These are phyloP conservation scores for Ammopiptanthus mongolicus DNA, from an alignment of 306 rosid genomes.

Conservation along the genomic window DNA sequence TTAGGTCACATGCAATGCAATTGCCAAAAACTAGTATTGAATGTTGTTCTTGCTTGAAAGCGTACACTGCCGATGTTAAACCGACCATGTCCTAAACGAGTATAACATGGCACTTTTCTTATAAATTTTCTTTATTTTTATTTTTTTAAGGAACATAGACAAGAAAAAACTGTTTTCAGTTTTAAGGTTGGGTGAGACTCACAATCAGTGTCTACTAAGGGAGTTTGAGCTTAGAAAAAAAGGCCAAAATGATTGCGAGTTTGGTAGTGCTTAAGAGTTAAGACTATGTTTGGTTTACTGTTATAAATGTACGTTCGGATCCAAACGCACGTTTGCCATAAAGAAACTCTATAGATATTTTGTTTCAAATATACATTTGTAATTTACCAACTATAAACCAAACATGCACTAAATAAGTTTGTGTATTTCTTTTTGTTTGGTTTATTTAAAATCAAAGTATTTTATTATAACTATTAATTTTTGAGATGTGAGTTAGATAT, in stretches of 20 bases:
- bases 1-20: constrained; percentile 31
- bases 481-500: too few relatives aligned
- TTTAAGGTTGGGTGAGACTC: not conserved
- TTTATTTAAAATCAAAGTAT: not conserved
- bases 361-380: too few relatives aligned
- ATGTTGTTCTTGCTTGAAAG: not conserved
- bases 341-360: too few relatives aligned
- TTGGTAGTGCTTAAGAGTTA: not conserved
- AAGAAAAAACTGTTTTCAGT: not conserved
- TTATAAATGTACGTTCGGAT: too few relatives aligned
- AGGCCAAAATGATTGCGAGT: not conserved
- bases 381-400: too few relatives aligned
- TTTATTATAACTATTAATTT: too few relatives aligned
- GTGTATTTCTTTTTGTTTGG: not conserved
- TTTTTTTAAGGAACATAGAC: not conserved
- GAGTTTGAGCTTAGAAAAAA: not conserved
- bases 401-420: too few relatives aligned
- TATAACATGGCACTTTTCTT: not conserved
- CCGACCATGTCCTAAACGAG: not conserved
- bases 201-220: not conserved
- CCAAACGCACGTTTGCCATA: too few relatives aligned
- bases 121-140: not conserved
- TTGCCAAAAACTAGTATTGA: not conserved
- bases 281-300: too few relatives aligned
- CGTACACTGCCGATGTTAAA: not conserved